Evolutionary conservation across 2,329 filamentous ascomycete species (phyloP).

Genomic region (Fusarium keratoplasticum): DNA sequence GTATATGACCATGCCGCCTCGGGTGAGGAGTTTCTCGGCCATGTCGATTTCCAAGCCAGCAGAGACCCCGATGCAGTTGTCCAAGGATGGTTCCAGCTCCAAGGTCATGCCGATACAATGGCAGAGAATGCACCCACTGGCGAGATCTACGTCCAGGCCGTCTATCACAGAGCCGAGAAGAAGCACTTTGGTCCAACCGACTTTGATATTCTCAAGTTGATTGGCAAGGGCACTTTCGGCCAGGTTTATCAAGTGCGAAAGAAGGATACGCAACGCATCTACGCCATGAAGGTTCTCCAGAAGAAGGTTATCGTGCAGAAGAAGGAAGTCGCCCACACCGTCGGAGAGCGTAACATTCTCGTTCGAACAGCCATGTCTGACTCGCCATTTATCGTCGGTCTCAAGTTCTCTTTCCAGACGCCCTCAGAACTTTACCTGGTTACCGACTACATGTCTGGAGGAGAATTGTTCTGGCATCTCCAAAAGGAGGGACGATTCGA

Average conservation of each 20-base stretch:
- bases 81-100: conserved; percentile 86
- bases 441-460: conserved; percentile 99
- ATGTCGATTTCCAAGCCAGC: conserved; percentile 82
- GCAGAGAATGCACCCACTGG: conserved; percentile 82
- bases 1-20: conserved; percentile 87
- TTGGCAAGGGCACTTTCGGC: conserved; percentile 97
- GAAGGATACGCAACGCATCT: conserved; percentile 94
- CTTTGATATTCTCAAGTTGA: conserved; percentile 95
- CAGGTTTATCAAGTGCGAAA: conserved; percentile 99
- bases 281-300: conserved; percentile 98
- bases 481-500: conserved; percentile 97
- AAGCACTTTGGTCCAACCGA: conserved; percentile 94
- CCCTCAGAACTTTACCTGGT: conserved; percentile 97
- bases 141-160: conserved; percentile 88
- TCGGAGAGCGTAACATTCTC: conserved; percentile 96
- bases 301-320: conserved; percentile 99
- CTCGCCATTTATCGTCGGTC: conserved; percentile 95
- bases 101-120: conserved; percentile 78
- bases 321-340: conserved; percentile 97
- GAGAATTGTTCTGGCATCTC: conserved; percentile 98
- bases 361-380: conserved; percentile 96
- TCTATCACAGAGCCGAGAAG: conserved; percentile 88
- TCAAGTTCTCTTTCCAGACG: conserved; percentile 99
- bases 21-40: conserved; percentile 91
- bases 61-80: conserved; percentile 75